Percentiles rank a stretch among this genome's conserved stretches.
Conservation (phyloP, 352 stramenopile genomes). For the Phytopythium mirpurense region DNA sequence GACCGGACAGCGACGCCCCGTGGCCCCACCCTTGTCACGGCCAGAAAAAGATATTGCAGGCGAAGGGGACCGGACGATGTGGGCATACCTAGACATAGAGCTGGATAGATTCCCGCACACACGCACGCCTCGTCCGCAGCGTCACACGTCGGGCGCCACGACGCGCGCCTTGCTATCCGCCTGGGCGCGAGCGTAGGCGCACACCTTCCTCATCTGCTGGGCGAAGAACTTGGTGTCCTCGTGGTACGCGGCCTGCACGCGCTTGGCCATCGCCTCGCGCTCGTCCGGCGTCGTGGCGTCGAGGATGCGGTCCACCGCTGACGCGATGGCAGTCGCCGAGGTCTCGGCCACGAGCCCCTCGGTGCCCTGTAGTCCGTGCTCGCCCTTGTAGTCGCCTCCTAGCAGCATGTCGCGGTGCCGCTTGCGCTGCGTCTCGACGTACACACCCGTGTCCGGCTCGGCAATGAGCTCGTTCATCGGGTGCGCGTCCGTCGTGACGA, state of each 20-base stretch:
- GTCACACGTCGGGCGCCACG: too few species aligned
- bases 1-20: too few species aligned
- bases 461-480: constrained; percentile 64
- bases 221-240: constrained; percentile 44
- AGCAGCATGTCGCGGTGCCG: constrained; percentile 13
- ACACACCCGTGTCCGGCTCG: constrained; percentile 11
- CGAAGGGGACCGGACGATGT: too few species aligned
- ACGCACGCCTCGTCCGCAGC: too few species aligned
- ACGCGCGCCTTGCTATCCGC: too few species aligned
- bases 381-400: constrained; percentile 15
- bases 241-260: constrained; percentile 32
- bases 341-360: constrained; percentile 20
- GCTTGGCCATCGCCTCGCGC: constrained; percentile 18
- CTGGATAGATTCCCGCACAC: too few species aligned
- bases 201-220: constrained; percentile 29
- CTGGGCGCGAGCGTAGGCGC: constrained; percentile 13
- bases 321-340: constrained; percentile 8
- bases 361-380: constrained; percentile 18
- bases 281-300: constrained; percentile 20
- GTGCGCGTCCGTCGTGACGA: constrained; percentile 42
- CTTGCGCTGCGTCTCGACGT: constrained; percentile 7
- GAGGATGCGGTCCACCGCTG: constrained; percentile 20
- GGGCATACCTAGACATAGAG: too few species aligned
- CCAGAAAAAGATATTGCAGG: too few species aligned
- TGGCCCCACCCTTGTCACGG: too few species aligned